A percentile compares a stretch with the other conserved stretches of the same genome.
phyloP scores from a whole-genome alignment of 768 basidiomycete genomes.

The Hygrophorus russula region DNA sequence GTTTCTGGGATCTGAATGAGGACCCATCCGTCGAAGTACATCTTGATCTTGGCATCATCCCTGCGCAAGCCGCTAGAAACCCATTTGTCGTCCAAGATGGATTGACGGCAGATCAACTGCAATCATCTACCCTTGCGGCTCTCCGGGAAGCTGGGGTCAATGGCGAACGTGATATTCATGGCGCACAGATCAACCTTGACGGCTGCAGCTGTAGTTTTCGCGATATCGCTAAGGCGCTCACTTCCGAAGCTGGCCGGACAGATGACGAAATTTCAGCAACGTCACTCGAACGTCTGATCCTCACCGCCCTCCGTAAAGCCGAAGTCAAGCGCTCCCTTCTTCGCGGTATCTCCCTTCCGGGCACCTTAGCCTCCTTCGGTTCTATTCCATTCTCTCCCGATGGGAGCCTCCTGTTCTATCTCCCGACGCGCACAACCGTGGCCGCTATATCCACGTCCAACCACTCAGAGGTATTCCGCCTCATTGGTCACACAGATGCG shows the following conservation, averaged over 20 bases:
- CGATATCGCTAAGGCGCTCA: no score
- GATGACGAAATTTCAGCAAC: not conserved
- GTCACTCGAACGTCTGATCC: not conserved
- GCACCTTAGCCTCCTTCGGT: not conserved
- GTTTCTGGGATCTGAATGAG: not conserved
- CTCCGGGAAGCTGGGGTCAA: no score
- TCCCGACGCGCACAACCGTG: not conserved
- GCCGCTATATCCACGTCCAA: not conserved
- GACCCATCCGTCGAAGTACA: not conserved
- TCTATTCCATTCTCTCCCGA: not conserved
- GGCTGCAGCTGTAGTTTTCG: no score
- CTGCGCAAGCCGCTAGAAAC: not conserved
- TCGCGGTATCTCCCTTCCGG: not conserved
- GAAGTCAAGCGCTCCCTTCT: not conserved
- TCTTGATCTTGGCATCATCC: no score
- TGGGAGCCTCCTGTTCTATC: not conserved
- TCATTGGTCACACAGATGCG: constrained; percentile 8
- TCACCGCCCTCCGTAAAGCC: not conserved
- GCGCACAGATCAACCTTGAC: no score
- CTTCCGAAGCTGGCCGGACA: no score
- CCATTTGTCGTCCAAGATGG: not conserved
- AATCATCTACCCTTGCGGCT: no score
- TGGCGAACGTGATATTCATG: no score
- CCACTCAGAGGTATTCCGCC: not conserved
- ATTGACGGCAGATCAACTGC: not conserved